Evolutionary conservation across 2,329 filamentous ascomycete genomes (phyloP).

Genomic region (Diaporthe australafricana): DNA sequence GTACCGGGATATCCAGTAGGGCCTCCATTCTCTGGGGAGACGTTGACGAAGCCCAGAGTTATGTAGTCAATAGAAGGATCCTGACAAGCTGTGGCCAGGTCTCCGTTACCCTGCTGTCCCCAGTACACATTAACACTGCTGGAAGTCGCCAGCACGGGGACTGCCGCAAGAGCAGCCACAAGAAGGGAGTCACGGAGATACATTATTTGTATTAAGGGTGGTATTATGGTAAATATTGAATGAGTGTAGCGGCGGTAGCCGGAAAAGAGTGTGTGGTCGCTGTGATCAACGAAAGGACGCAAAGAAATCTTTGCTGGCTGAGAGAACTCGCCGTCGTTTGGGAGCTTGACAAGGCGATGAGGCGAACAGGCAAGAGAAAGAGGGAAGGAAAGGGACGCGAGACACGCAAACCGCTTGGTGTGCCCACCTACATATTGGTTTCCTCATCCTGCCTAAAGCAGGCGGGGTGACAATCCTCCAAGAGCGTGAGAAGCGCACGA

Average conservation of each 20-base stretch:
- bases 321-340: slow-evolving; percentile 41
- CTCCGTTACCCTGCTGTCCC: slow-evolving; percentile 45
- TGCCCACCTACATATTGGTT: slow-evolving; percentile 30
- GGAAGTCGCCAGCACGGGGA: slow-evolving; percentile 37
- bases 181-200: slow-evolving; percentile 23
- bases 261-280: slow-evolving; percentile 43
- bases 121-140: slow-evolving; percentile 38
- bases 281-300: slow-evolving; percentile 48
- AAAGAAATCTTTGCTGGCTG: slow-evolving; percentile 48
- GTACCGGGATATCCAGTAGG: slow-evolving; percentile 49
- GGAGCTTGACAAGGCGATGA: slow-evolving; percentile 42
- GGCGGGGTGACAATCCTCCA: background rate
- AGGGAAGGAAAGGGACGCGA: slow-evolving; percentile 9
- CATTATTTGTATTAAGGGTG: slow-evolving; percentile 41
- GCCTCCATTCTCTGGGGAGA: slow-evolving; percentile 51
- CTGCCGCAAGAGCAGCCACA: slow-evolving; percentile 38
- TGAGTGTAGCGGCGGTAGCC: slow-evolving; percentile 39
- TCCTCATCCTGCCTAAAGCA: slow-evolving; percentile 11
- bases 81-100: slow-evolving; percentile 47
- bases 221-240: slow-evolving; percentile 38
- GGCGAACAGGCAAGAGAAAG: slow-evolving; percentile 32
- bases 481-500: slow-evolving; percentile 11
- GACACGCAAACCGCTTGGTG: slow-evolving; percentile 1
- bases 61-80: slow-evolving; percentile 52
- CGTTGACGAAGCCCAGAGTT: slow-evolving; percentile 54